Percentiles rank a stretch among this genome's conserved stretches.
Evolutionary conservation across 2,329 filamentous ascomycete species (phyloP).

Genomic region (Colletotrichum lindemuthianum): DNA sequence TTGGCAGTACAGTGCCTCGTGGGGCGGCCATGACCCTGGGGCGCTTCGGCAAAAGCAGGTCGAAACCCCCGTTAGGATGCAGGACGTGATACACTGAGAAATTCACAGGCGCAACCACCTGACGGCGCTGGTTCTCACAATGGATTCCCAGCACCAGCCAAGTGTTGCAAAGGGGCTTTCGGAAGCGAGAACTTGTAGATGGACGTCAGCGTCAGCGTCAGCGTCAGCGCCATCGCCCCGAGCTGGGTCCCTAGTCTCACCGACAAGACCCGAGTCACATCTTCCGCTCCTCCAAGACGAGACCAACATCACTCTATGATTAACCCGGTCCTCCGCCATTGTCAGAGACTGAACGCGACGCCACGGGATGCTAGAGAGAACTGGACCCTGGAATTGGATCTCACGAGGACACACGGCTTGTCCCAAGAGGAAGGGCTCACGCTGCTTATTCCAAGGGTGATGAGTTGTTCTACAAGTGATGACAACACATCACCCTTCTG

Average conservation of each 20-base stretch:
- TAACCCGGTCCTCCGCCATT: slow-evolving; percentile 28
- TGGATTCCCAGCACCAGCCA: slow-evolving; percentile 7
- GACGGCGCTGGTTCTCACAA: slow-evolving; percentile 19
- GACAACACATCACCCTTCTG: slow-evolving; percentile 26
- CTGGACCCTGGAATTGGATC: slow-evolving; percentile 29
- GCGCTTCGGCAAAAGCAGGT: slow-evolving; percentile 23
- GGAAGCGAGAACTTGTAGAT: neutral
- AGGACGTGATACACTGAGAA: slow-evolving; percentile 33
- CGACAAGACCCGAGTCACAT: slow-evolving; percentile 1
- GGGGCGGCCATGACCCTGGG: slow-evolving; percentile 28
- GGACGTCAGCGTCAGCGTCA: neutral
- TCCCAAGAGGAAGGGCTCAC: slow-evolving; percentile 10
- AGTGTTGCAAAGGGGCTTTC: neutral
- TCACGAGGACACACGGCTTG: slow-evolving; percentile 23
- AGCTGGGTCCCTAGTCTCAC: slow-evolving; percentile 1
- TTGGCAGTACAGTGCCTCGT: slow-evolving; percentile 20
- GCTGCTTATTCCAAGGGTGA: neutral
- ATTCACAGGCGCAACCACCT: slow-evolving; percentile 32
- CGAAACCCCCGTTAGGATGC: slow-evolving; percentile 28
- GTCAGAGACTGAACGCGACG: slow-evolving; percentile 20
- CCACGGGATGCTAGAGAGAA: slow-evolving; percentile 14
- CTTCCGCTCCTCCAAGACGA: neutral
- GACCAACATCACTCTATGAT: slow-evolving; percentile 29
- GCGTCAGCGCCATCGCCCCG: slow-evolving; percentile 1
- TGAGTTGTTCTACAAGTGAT: slow-evolving; percentile 3